phyloP scores from a whole-genome alignment of 768 basidiomycete species.

The Jaapia argillacea region DNA sequence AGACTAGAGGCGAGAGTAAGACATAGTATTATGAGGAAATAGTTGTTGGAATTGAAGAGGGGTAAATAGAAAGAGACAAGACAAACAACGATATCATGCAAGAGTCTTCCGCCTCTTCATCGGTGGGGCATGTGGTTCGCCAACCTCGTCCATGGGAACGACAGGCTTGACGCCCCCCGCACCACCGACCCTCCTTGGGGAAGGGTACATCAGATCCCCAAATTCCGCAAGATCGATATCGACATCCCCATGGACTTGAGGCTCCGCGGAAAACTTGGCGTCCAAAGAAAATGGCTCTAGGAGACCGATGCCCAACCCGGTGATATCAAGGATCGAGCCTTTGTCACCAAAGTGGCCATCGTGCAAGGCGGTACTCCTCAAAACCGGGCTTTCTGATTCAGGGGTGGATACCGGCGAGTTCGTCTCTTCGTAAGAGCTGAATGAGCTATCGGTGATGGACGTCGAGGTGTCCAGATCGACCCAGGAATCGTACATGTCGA shows the following conservation, averaged over 20 bases:
- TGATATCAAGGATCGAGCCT: slow-evolving; percentile 20
- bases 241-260: not conserved
- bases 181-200: no score
- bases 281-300: slow-evolving; percentile 46
- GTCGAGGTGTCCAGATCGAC: slow-evolving; percentile 12
- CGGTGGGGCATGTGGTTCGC: no score
- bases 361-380: slow-evolving; percentile 25
- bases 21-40: no score
- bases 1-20: no score
- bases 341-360: slow-evolving; percentile 6
- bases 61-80: no score
- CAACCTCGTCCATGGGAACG: no score
- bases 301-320: slow-evolving; percentile 31
- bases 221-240: no score
- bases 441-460: slow-evolving; percentile 7
- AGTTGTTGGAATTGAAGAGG: no score
- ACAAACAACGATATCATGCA: no score
- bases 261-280: slow-evolving; percentile 18
- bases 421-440: slow-evolving; percentile 1
- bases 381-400: slow-evolving; percentile 40
- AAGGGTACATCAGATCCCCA: no score
- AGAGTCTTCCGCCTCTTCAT: no score
- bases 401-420: slow-evolving; percentile 14
- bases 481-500: slow-evolving; percentile 34
- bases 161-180: no score